A percentile compares a stretch with the other conserved stretches of the same genome.
These are phyloP conservation scores for Vanilla planifolia DNA, from an alignment of 106 monocot genomes.

Conservation along the genomic window DNA sequence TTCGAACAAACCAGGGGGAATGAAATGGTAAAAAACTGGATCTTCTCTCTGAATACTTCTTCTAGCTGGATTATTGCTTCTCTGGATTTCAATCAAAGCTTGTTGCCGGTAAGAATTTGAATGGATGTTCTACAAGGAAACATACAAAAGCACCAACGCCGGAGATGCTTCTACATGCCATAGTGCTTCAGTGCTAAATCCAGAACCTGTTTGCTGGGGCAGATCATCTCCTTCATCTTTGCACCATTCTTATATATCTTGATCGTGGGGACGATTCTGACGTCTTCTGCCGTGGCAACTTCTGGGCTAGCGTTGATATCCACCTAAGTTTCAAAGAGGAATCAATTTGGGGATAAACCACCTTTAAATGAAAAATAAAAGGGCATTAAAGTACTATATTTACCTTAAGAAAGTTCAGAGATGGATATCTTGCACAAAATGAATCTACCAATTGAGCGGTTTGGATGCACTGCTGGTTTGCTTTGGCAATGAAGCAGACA, in stretches of 20 bases:
- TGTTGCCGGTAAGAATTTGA: background rate
- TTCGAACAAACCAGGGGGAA: background rate
- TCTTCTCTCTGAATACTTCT: background rate
- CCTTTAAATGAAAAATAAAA: background rate
- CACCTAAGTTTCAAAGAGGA: conserved; percentile 7
- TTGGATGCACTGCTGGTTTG: conserved; percentile 45
- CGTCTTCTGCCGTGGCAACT: conserved; percentile 40
- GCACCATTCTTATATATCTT: conserved; percentile 56
- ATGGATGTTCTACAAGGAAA: background rate
- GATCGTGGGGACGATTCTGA: conserved; percentile 57
- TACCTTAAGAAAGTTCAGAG: conserved; percentile 91
- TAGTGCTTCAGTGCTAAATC: conserved; percentile 53
- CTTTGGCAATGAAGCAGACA: conserved; percentile 52
- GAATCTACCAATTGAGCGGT: conserved; percentile 56
- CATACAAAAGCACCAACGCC: background rate
- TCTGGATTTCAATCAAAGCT: background rate
- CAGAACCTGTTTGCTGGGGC: conserved; percentile 43
- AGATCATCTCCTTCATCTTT: conserved; percentile 59
- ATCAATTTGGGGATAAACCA: background rate
- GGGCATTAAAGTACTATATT: background rate
- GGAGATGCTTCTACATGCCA: conserved; percentile 15
- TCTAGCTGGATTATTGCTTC: background rate
- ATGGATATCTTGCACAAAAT: conserved; percentile 61
- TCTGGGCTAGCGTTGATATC: conserved; percentile 18
- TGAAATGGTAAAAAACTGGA: background rate